phyloP scores from a whole-genome alignment of 2,329 filamentous ascomycete species.

The Fulvia fulva region DNA sequence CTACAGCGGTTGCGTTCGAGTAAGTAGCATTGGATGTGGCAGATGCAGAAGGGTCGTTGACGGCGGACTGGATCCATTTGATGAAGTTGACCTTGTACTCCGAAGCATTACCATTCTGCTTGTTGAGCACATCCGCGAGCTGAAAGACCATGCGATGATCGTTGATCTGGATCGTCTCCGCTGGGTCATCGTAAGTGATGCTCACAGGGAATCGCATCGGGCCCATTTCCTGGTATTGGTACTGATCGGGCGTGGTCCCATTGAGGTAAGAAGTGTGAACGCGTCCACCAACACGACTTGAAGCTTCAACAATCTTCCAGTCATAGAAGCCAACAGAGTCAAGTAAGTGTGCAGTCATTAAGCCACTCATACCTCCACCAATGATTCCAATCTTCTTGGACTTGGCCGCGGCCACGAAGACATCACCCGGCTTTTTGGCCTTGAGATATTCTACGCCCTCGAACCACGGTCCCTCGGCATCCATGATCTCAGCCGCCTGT shows the following conservation, averaged over 20 bases:
- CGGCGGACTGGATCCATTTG: constrained; percentile 55
- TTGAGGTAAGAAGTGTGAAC: constrained; percentile 62
- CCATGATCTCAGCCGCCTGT: constrained; percentile 45
- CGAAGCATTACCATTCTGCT: constrained; percentile 52
- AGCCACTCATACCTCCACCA: constrained; percentile 61
- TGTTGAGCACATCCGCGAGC: constrained; percentile 57
- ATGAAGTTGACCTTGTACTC: constrained; percentile 56
- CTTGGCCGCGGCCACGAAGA: constrained; percentile 54
- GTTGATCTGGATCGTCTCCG: constrained; percentile 55
- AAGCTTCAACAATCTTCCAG: constrained; percentile 60
- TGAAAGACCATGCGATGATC: constrained; percentile 65
- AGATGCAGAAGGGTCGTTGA: constrained; percentile 52
- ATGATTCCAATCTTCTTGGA: constrained; percentile 59
- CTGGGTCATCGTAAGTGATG: constrained; percentile 47
- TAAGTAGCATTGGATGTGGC: constrained; percentile 26
- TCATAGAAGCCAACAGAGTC: constrained; percentile 56
- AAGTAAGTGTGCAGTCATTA: constrained; percentile 54
- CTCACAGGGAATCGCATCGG: constrained; percentile 62
- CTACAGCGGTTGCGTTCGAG: constrained; percentile 35
- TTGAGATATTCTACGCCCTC: constrained; percentile 59
- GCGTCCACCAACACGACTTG: constrained; percentile 58
- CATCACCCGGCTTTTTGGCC: constrained; percentile 50
- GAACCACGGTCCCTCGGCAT: constrained; percentile 60
- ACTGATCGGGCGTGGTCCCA: constrained; percentile 55
- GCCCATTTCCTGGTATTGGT: constrained; percentile 66